Evolutionary conservation across 1,284 basidiomycete species (phyloP).

Genomic region (Lentinula novae-zelandiae): DNA sequence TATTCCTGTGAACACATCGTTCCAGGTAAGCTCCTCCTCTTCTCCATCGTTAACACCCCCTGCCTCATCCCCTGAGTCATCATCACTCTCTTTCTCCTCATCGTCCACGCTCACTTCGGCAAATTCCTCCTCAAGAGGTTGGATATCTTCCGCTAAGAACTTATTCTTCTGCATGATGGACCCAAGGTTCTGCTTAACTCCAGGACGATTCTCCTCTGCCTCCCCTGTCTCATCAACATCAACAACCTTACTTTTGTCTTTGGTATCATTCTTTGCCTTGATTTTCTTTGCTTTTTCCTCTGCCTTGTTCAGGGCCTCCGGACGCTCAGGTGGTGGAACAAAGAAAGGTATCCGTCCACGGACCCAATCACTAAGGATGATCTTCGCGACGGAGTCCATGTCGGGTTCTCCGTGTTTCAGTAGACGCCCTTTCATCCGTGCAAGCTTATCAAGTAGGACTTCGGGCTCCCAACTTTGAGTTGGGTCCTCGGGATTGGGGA

Average conservation of each 20-base stretch:
- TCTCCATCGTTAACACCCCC: constrained; percentile 37
- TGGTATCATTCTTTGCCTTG: constrained; percentile 34
- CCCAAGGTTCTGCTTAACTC: constrained; percentile 70
- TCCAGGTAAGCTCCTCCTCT: constrained; percentile 55
- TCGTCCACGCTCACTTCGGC: constrained; percentile 29
- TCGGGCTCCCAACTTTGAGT: constrained; percentile 66
- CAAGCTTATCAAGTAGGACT: constrained; percentile 81
- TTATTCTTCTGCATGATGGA: constrained; percentile 84
- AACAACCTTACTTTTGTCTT: constrained; percentile 30
- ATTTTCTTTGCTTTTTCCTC: constrained; percentile 52
- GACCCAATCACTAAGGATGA: constrained; percentile 97
- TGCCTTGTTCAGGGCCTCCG: constrained; percentile 61
- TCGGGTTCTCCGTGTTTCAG: constrained; percentile 96
- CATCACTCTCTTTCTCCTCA: constrained; percentile 23
- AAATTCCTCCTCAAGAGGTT: constrained; percentile 44
- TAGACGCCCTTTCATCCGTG: constrained; percentile 88
- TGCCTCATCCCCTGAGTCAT: constrained; percentile 26
- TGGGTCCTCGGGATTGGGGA: constrained; percentile 53
- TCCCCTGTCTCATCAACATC: constrained; percentile 25
- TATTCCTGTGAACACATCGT: constrained; percentile 61
- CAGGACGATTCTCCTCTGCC: constrained; percentile 32
- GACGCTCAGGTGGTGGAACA: constrained; percentile 73
- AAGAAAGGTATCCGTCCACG: constrained; percentile 93
- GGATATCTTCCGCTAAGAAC: constrained; percentile 71
- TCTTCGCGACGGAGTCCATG: constrained; percentile 89